A percentile compares a stretch with the other conserved stretches of the same genome.
These are phyloP conservation scores for Penicillium sp. DNA, from an alignment of 2,329 filamentous ascomycete species.

Conservation along the genomic window DNA sequence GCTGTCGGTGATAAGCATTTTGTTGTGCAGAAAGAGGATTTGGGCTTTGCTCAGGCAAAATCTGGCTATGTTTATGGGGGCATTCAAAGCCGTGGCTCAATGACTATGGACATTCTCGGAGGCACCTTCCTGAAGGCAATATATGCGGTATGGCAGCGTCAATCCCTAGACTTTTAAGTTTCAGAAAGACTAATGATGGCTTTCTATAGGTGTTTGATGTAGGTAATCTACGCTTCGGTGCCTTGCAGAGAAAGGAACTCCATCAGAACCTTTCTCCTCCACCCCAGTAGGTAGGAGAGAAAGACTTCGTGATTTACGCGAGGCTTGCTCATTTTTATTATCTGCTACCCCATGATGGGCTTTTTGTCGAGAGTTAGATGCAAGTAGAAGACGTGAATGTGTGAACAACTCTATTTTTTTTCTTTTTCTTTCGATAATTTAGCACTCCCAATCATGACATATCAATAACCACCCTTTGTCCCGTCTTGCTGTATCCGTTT, in stretches of 20 bases:
- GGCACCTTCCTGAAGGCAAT: constrained; percentile 67
- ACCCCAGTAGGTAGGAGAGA: constrained; percentile 9
- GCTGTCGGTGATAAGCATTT: constrained; percentile 67
- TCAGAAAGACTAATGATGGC: neutral
- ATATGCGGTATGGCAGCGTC: constrained; percentile 58
- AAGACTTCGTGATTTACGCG: no score
- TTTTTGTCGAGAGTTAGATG: no score
- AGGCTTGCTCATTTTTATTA: neutral
- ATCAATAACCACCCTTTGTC: constrained; percentile 15
- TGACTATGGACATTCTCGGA: constrained; percentile 67
- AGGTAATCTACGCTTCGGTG: constrained; percentile 63
- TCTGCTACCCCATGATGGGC: no score
- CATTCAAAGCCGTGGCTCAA: constrained; percentile 65
- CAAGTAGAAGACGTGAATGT: no score
- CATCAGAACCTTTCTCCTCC: constrained; percentile 27
- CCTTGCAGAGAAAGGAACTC: constrained; percentile 58
- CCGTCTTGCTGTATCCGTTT: constrained; percentile 8
- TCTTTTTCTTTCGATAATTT: no score
- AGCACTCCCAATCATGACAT: constrained; percentile 10
- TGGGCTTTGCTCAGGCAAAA: constrained; percentile 62
- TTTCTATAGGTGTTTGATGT: constrained; percentile 62
- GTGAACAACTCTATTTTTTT: no score
- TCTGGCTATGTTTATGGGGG: constrained; percentile 65
- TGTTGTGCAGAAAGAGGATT: constrained; percentile 65
- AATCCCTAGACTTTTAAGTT: neutral